These are phyloP conservation scores for Geranium incanum DNA, from an alignment of 441 rosid species.

Conservation along the genomic window DNA sequence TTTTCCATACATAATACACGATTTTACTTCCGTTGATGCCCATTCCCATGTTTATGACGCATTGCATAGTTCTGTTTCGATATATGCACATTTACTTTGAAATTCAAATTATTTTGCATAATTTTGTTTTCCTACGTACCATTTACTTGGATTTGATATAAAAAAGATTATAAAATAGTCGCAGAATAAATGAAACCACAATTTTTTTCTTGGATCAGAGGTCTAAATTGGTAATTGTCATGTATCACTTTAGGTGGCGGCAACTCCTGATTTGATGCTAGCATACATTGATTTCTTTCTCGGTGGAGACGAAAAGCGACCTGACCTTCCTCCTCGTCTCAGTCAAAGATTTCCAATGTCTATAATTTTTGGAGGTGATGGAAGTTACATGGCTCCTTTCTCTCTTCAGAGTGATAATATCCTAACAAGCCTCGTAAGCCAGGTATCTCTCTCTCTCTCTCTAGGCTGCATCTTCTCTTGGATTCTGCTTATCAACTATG, in stretches of 20 bases:
- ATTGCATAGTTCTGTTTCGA: neutral
- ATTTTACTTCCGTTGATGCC: neutral
- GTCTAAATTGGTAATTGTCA: slow-evolving; percentile 2
- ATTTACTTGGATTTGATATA: neutral
- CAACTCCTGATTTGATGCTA: slow-evolving; percentile 89
- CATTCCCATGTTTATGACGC: neutral
- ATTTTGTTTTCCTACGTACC: neutral
- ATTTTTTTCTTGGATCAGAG: neutral
- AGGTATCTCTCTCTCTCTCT: slow-evolving; percentile 43
- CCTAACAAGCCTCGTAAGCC: slow-evolving; percentile 84
- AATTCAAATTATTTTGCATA: neutral
- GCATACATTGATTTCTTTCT: slow-evolving; percentile 97
- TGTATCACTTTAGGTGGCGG: slow-evolving; percentile 65
- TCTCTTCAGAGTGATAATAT: slow-evolving; percentile 89
- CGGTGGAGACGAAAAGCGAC: slow-evolving; percentile 98
- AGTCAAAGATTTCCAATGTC: slow-evolving; percentile 79
- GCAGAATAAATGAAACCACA: too few relatives aligned
- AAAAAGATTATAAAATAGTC: too few relatives aligned
- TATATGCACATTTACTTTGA: neutral
- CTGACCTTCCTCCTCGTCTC: slow-evolving; percentile 87
- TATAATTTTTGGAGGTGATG: slow-evolving; percentile 91
- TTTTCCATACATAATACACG: too few relatives aligned
- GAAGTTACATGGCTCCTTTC: slow-evolving; percentile 97
- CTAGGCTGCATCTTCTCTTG: neutral
- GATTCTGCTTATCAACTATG: slow-evolving; percentile 18